Base-by-base conservation (phyloP, 805 yeast species). In the Candida gorgasii region DNA sequence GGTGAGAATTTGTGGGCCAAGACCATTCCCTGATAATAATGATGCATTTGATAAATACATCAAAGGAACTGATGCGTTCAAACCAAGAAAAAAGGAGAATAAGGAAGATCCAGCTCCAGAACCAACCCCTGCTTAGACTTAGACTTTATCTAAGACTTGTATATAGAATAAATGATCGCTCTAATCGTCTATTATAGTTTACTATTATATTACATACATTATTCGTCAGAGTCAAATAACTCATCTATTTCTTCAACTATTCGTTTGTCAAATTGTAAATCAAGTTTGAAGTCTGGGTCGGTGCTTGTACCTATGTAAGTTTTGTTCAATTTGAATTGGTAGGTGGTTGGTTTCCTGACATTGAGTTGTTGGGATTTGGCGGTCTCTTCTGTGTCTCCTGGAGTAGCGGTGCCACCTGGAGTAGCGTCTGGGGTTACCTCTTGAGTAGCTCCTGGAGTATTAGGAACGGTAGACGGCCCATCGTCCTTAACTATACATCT, bases 21-120 rank as follows among this genome's bases (percentile, higher is more conserved):
- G 99, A 48, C 97, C 96, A 9, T 93, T 85, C 75, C 84, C 87
- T 16, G 96, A 89, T 60, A 82, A 79, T 49, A 89, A 88, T 57
- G 96, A 88, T 53, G 97, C 96, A 4, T 89, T 89, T 64, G 89
- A 87, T 63, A 85, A 86, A 63, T 84, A 85, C 52, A 66, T 79
- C 42, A 79, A 69, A 39, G 73, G 69, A 8, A 63, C 65, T 43
- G 69, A 64, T 44, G 74, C 73, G n/a, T 70, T 68, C 56, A 61
- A 62, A 53, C 65, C 68, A 19, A 28, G 45, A 19, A 37, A 37
- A 13, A 40, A n/a, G n/a, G n/a, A n/a, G n/a, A n/a, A n/a, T n/a
- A n/a, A n/a, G n/a, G n/a, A 28, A 28, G 40, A 16, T 14, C 14
- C 35, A 6, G 30, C 11, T 18, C 31, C 40, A 7, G 43, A 40